Percentiles rank a stretch among this genome's conserved stretches.
These are phyloP conservation scores for Sabuloglossum arenarium DNA, from an alignment of 495 filamentous ascomycete genomes.

Conservation along the genomic window DNA sequence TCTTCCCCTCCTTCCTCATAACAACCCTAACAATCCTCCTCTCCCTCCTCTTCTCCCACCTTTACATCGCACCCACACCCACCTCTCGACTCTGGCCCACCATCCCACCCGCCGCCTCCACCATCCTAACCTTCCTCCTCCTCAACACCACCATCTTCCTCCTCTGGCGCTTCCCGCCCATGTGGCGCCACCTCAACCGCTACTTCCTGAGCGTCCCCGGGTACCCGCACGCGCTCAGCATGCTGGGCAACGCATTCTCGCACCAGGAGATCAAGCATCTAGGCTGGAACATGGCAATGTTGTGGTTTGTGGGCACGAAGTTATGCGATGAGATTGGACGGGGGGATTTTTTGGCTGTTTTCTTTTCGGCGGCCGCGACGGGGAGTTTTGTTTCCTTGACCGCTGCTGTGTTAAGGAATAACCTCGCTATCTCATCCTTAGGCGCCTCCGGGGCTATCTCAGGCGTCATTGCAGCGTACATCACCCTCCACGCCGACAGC, in stretches of 20 bases:
- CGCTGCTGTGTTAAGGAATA: slow-evolving; percentile 29
- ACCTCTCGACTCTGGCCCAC: slow-evolving; percentile 46
- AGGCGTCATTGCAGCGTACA: slow-evolving; percentile 45
- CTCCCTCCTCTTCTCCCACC: slow-evolving; percentile 27
- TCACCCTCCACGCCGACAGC: slow-evolving; percentile 38
- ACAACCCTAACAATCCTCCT: no score
- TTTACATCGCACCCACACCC: slow-evolving; percentile 36
- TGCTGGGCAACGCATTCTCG: slow-evolving; percentile 58
- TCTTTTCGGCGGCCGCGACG: slow-evolving; percentile 42
- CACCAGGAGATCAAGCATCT: slow-evolving; percentile 54
- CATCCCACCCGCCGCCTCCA: slow-evolving; percentile 48
- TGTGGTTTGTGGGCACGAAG: slow-evolving; percentile 35
- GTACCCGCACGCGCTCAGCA: slow-evolving; percentile 38
- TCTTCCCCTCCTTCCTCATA: slow-evolving; percentile 43
- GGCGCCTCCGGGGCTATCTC: slow-evolving; percentile 58
- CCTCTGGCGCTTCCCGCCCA: slow-evolving; percentile 44
- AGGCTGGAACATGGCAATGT: slow-evolving; percentile 41
- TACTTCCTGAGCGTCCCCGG: slow-evolving; percentile 56
- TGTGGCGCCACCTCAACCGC: slow-evolving; percentile 55
- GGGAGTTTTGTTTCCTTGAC: slow-evolving; percentile 43
- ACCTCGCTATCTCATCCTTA: slow-evolving; percentile 31
- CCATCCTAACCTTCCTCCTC: slow-evolving; percentile 34
- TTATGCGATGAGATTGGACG: slow-evolving; percentile 79
- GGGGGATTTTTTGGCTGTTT: slow-evolving; percentile 63
- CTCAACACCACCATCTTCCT: no score